Evolutionary conservation across 2,329 filamentous ascomycete genomes (phyloP).

Genomic region (Claviceps capensis): DNA sequence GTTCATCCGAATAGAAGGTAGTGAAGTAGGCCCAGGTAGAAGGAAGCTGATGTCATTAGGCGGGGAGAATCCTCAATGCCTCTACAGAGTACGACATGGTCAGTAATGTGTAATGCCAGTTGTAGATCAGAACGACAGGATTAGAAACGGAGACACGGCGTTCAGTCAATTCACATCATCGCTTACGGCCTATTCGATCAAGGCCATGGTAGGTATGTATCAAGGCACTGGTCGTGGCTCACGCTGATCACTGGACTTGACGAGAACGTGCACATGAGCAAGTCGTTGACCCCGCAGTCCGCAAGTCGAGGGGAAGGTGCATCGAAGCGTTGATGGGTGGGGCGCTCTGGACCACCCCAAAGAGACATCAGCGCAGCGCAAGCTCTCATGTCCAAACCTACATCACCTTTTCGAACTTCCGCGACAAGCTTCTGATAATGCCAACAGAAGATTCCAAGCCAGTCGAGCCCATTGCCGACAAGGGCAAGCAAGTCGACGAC

Average conservation of each 20-base stretch:
- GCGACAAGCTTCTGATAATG: slow-evolving; percentile 12
- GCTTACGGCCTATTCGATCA: no score
- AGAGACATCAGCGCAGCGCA: not conserved
- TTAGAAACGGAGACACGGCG: no score
- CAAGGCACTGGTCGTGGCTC: no score
- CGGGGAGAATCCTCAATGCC: not conserved
- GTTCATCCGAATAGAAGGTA: no score
- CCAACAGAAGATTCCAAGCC: slow-evolving; percentile 50
- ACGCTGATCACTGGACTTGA: no score
- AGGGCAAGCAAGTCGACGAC: slow-evolving; percentile 28
- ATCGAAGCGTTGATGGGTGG: no score
- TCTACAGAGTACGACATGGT: not conserved
- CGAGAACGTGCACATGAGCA: not conserved
- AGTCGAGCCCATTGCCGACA: slow-evolving; percentile 37
- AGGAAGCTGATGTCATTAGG: not conserved
- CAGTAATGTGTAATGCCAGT: not conserved
- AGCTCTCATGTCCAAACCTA: not conserved
- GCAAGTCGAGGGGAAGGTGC: not conserved
- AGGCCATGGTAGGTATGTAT: no score
- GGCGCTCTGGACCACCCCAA: not conserved
- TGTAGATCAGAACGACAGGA: not conserved
- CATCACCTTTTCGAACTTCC: not conserved
- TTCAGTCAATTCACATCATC: no score
- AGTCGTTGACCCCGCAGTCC: not conserved
- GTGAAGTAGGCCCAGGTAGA: no score